Base-by-base conservation (phyloP, 805 yeast genomes). In the Lipomyces sp. region DNA sequence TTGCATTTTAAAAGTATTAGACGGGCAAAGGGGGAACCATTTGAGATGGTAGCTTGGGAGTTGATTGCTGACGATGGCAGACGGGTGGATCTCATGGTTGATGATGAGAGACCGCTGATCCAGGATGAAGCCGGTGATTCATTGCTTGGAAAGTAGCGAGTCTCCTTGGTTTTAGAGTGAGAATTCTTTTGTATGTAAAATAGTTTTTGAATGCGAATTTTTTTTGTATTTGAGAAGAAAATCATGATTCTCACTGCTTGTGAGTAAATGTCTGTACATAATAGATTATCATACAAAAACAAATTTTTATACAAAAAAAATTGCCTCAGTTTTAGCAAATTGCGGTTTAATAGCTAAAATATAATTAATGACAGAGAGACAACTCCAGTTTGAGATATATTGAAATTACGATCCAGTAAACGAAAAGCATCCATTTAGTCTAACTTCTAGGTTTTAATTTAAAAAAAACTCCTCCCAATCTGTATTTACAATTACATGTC, bases 1-100 rank as follows among this genome's bases (percentile, higher is more conserved):
- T 84, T 86, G 53, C 82, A 76, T 67, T 84, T 95, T 76, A 83
- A 85, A 66, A 97, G 97, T n/a, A 83, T 84, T 64, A 85, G 94
- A 76, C 85, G 84, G 51, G 82, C 85, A 60, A 83, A 84, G 69
- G 79, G 80, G 57, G 86, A 85, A 51, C 85, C 84, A 58, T 90
- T 88, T 74, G 76, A 79, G 30, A 87, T 89, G 61, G 80, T 81
- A 24, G 85, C 85, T 68, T 90, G 95, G 94, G 81, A 83, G 53
- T 77, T 90, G 60, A 78, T 81, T 8, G 82, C 84, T 13, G 83
- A 80, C 53, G 85, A 82, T 66, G 78, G 82, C 34, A 75, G 75
- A 51, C 70, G 73, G 13, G 73, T 69, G 32, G 50, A 66, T 57
- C 58, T 71, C 50, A 15, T 86, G 64, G 79, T 79, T 5, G 92